phyloP scores from a whole-genome alignment of 2,329 filamentous ascomycete genomes.

The Aureobasidium leucospermi region DNA sequence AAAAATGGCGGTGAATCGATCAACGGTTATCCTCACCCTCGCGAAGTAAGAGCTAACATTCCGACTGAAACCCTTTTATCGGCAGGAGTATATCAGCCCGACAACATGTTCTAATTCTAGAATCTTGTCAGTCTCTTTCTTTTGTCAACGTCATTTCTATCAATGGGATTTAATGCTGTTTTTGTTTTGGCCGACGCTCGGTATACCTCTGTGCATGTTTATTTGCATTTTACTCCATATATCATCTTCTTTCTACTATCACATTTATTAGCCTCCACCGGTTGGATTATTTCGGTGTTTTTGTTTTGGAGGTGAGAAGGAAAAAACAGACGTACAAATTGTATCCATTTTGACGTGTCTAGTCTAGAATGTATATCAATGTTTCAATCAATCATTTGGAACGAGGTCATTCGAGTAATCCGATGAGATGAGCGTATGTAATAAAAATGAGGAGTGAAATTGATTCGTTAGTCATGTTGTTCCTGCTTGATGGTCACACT shows the following conservation, averaged over 20 bases:
- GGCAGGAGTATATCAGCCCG: conserved; percentile 31
- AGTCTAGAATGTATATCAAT: conserved; percentile 5
- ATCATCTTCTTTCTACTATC: not conserved
- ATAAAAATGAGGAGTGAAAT: no score
- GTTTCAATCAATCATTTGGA: not conserved
- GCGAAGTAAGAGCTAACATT: conserved; percentile 37
- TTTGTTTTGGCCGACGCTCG: not conserved
- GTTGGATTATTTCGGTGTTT: not conserved
- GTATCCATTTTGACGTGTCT: not conserved
- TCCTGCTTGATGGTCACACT: not conserved
- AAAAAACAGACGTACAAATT: not conserved
- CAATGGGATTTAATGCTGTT: not conserved
- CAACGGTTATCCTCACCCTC: conserved; percentile 22
- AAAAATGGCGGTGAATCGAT: conserved; percentile 29
- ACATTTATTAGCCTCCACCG: not conserved
- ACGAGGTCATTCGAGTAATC: no score
- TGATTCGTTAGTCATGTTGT: not conserved
- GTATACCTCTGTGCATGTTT: not conserved
- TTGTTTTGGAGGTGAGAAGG: not conserved
- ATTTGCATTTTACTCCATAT: not conserved
- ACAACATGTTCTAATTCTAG: conserved; percentile 1
- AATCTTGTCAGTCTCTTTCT: not conserved
- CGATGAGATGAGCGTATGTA: no score
- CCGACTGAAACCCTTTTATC: conserved; percentile 37
- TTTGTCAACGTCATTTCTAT: not conserved